These are phyloP conservation scores for Amoebophrya sp. DNA, from an alignment of 169 alveolate genomes.

Conservation along the genomic window DNA sequence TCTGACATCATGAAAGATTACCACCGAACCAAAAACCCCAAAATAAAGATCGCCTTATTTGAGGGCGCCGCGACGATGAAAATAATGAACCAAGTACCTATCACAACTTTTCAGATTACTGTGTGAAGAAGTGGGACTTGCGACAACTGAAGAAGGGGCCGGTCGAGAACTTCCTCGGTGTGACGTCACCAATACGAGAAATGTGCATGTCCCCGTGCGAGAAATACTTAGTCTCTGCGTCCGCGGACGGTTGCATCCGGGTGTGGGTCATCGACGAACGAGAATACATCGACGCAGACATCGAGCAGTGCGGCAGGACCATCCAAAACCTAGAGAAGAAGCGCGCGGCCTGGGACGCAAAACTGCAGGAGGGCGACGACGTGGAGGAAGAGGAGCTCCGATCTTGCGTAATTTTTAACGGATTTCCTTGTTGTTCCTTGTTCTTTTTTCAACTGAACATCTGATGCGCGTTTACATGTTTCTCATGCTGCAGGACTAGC, in stretches of 20 bases:
- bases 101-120: constrained; percentile 3
- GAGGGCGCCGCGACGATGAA: no score
- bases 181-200: not conserved
- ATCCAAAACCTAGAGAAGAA: not conserved
- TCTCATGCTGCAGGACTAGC: no score
- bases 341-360: not conserved
- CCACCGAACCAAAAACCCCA: no score
- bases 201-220: not conserved
- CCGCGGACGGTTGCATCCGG: constrained; percentile 23
- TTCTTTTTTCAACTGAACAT: no score
- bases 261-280: constrained; percentile 24
- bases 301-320: not conserved
- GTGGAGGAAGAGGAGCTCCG: not conserved
- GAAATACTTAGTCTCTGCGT: constrained; percentile 18
- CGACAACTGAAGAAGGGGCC: constrained; percentile 33
- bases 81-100: no score
- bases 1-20: no score
- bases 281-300: not conserved
- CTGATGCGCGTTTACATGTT: no score
- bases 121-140: constrained; percentile 27
- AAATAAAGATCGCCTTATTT: no score
- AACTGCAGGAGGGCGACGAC: not conserved
- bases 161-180: constrained; percentile 17
- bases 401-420: no score
- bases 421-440: no score